A percentile compares a stretch with the other conserved stretches of the same genome.
These are phyloP conservation scores for Colletotrichum gloeosporioides DNA, from an alignment of 2,329 filamentous ascomycete genomes.

Conservation along the genomic window DNA sequence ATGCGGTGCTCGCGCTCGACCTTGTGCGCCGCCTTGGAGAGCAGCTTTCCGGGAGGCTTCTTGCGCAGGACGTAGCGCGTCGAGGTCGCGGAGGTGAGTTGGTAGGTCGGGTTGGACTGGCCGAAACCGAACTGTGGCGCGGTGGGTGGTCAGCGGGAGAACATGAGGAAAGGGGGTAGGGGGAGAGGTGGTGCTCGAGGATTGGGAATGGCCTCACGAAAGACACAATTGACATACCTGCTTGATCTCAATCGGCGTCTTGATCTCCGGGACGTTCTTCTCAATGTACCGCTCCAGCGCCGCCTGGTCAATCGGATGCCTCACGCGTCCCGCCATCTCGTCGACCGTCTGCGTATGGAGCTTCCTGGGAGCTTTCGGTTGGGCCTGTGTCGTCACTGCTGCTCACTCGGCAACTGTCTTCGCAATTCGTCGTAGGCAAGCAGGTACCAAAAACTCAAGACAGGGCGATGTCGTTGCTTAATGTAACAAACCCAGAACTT, in stretches of 20 bases:
- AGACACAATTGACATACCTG: constrained; percentile 65
- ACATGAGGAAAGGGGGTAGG: neutral
- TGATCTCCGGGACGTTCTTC: constrained; percentile 81
- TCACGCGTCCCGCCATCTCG: constrained; percentile 81
- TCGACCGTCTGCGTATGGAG: neutral
- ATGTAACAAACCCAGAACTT: neutral
- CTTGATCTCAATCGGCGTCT: constrained; percentile 83
- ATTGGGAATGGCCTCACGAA: neutral
- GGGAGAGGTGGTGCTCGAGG: neutral
- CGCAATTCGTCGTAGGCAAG: neutral
- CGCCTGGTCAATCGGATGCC: constrained; percentile 86
- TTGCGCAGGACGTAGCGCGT: constrained; percentile 89
- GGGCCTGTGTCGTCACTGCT: neutral
- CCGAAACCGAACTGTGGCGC: constrained; percentile 84
- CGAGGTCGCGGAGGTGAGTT: constrained; percentile 75
- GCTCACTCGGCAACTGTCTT: neutral
- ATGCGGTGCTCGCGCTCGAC: constrained; percentile 96
- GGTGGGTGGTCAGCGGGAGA: neutral
- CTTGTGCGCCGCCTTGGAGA: constrained; percentile 93
- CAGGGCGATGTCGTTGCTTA: neutral
- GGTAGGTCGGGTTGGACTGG: constrained; percentile 97
- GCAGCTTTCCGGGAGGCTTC: constrained; percentile 93
- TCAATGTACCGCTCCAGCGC: constrained; percentile 81
- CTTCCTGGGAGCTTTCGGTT: neutral
- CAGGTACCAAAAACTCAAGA: neutral